phyloP scores from a whole-genome alignment of 2,329 filamentous ascomycete species.

The Venturia asperata region DNA sequence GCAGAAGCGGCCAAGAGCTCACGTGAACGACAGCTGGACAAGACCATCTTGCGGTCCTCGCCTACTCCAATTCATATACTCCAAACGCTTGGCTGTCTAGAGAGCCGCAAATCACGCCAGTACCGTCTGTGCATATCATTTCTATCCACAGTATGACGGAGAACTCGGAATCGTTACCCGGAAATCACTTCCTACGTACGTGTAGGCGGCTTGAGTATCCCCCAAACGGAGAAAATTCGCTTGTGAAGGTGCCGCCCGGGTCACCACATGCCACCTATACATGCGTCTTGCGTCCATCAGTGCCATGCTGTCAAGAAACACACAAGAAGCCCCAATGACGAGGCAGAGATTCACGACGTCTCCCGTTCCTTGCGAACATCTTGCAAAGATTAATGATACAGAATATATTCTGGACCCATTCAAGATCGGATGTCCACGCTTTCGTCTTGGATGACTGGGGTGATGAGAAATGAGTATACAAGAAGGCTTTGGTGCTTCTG shows the following conservation, averaged over 20 bases:
- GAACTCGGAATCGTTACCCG: no score
- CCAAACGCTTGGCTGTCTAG: neutral
- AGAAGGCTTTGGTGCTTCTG: neutral
- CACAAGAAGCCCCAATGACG: neutral
- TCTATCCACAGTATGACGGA: no score
- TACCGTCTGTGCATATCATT: neutral
- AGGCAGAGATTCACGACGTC: neutral
- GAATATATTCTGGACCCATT: neutral
- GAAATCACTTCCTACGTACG: neutral
- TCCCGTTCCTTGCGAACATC: neutral
- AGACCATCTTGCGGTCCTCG: neutral
- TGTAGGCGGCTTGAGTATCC: neutral
- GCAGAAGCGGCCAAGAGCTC: neutral
- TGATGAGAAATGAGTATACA: neutral
- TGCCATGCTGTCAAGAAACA: neutral
- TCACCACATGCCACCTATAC: neutral
- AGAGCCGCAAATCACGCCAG: neutral
- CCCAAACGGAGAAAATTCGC: neutral
- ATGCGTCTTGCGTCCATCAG: neutral
- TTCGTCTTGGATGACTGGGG: neutral
- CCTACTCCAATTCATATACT: neutral
- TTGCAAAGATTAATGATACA: neutral
- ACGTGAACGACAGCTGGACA: neutral
- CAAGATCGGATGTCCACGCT: neutral
- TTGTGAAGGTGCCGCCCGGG: neutral